These are phyloP conservation scores for Trichomonas gallinae DNA, from an alignment of 208 protist species.

Conservation along the genomic window DNA sequence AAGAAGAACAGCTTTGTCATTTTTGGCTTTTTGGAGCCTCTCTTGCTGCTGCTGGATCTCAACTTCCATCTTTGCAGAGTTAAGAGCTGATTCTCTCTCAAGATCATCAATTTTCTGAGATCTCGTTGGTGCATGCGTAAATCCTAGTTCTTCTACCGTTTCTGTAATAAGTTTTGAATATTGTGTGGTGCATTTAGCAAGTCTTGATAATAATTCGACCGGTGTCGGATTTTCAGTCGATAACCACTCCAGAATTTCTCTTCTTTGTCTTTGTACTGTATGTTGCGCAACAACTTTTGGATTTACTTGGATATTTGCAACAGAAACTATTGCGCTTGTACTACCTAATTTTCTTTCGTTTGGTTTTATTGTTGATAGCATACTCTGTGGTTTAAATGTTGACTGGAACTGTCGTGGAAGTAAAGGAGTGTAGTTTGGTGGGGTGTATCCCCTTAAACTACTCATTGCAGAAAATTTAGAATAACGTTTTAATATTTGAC, in stretches of 20 bases:
- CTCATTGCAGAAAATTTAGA: no score
- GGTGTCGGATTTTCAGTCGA: neutral
- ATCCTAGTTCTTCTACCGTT: neutral
- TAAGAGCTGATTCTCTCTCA: neutral
- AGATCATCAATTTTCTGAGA: neutral
- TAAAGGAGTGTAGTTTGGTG: neutral
- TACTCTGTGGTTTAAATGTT: neutral
- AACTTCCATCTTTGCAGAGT: neutral
- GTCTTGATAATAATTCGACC: neutral
- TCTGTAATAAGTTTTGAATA: neutral
- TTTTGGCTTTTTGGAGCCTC: neutral
- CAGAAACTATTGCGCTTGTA: neutral
- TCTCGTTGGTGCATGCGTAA: neutral
- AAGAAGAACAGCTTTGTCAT: neutral
- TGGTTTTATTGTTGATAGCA: neutral
- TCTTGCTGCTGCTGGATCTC: constrained; percentile 12
- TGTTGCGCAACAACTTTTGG: neutral
- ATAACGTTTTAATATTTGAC: no score
- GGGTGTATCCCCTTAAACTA: neutral
- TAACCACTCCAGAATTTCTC: neutral
- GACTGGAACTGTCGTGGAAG: neutral
- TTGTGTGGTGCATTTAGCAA: neutral
- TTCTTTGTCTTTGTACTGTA: neutral
- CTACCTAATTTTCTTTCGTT: neutral
- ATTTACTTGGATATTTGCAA: neutral